A percentile compares a stretch with the other conserved stretches of the same genome.
Conservation (phyloP, 805 yeast genomes). For the Pichia kluyveri region DNA sequence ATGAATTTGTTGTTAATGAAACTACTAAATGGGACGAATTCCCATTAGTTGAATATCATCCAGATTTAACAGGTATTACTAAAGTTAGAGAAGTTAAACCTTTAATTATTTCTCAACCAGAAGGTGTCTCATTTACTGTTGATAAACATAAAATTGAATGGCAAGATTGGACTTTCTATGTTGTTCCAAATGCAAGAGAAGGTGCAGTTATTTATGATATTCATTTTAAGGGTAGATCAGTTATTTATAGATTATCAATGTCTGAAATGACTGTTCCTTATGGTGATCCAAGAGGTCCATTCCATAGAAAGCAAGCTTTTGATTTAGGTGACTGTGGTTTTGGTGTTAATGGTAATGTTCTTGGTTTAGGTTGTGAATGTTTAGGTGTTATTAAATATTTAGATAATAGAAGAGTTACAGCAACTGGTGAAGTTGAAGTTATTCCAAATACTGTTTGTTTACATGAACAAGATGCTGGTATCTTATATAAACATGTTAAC, state of each 20-base stretch:
- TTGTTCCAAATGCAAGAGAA: conserved; percentile 63
- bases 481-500: conserved; percentile 71
- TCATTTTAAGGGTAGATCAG: conserved; percentile 66
- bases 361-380: conserved; percentile 74
- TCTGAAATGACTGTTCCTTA: conserved; percentile 87
- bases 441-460: conserved; percentile 67
- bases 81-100: conserved; percentile 55
- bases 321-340: conserved; percentile 83
- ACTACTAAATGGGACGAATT: conserved; percentile 56
- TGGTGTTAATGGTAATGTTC: conserved; percentile 61
- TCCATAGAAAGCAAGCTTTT: conserved; percentile 79
- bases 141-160: conserved; percentile 56
- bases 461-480: conserved; percentile 74
- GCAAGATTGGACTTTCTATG: conserved; percentile 83
- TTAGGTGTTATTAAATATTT: conserved; percentile 69
- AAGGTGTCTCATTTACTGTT: conserved; percentile 63
- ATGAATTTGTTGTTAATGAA: conserved; percentile 39
- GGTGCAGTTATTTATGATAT: conserved; percentile 71
- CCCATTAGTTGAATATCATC: conserved; percentile 61
- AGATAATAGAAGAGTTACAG: conserved; percentile 48
- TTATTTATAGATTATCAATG: conserved; percentile 62
- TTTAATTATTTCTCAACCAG: conserved; percentile 62
- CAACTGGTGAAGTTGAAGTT: conserved; percentile 52
- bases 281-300: conserved; percentile 78
- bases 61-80: conserved; percentile 52